Evolutionary conservation across 768 basidiomycete genomes (phyloP), one percentile per base, ranked within the genome.

Genomic region (Lentinula guzmanii): DNA sequence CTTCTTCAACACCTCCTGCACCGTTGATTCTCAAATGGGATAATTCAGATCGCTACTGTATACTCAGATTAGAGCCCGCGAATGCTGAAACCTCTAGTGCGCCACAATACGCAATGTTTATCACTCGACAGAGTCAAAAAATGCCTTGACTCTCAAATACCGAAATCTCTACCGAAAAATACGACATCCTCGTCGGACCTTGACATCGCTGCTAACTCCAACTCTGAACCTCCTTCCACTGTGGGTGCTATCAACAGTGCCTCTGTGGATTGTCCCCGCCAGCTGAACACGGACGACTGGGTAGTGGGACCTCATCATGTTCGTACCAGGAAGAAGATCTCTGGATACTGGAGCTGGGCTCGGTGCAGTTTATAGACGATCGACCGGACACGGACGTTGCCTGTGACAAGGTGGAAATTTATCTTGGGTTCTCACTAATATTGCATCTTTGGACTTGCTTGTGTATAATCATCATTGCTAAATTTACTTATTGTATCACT

Each of bases 1-100:
- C 58, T 59, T 4, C 45, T 15, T 39, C 41, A 13, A 24, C 28
- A n/a, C 31, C 58, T 18, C 51, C 11, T 35, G 21, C 31, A 18
- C 11, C 50, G 18, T 24, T 60, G 9, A n/a, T 60, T 15, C 34
- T 59, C 4, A 28, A 59, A 59, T 59, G 58, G 58, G 58, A 59
- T 28, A 35, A 42, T 39, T 60, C 51, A 3, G 59, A 60, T 48
- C 58, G 46, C 8, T 60, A 50, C 28, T 52, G 59, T 52, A 42
- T 60, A 37, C 31, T 60, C 51, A 51, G 39, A 52, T 34, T 34
- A 9, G 48, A 60, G 18, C 43, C 46, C 34, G 8, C 39, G 31
- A 34, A 8, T 28, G 31, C 16, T 7, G 24, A 7, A 9, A 7
- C 59, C 31, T 11, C 3, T 5, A 33, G 16, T 24, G 34, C 57